phyloP scores from a whole-genome alignment of 2,329 filamentous ascomycete species.

The Pseudogymnoascus sp. region DNA sequence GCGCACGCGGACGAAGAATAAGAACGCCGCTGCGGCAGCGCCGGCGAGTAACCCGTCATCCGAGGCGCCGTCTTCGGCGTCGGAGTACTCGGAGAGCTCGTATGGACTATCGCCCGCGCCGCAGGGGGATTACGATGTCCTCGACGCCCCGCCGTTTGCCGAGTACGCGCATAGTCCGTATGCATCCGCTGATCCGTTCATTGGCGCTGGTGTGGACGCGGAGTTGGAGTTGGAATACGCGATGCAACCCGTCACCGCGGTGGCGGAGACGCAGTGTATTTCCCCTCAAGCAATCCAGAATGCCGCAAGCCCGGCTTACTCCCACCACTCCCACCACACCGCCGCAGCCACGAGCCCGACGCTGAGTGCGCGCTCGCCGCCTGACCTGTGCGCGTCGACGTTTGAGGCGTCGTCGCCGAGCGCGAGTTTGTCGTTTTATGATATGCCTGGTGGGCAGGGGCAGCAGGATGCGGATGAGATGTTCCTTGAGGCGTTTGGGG shows the following conservation, averaged over 20 bases:
- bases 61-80: slow-evolving; percentile 38
- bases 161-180: slow-evolving; percentile 29
- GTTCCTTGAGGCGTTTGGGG: slow-evolving; percentile 27
- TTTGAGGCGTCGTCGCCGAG: slow-evolving; percentile 42
- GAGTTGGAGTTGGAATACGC: slow-evolving; percentile 18
- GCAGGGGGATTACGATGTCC: slow-evolving; percentile 34
- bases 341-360: slow-evolving; percentile 26
- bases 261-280: slow-evolving; percentile 18
- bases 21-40: slow-evolving; percentile 18
- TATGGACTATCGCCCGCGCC: slow-evolving; percentile 42
- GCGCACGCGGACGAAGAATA: slow-evolving; percentile 47
- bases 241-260: not conserved
- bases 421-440: slow-evolving; percentile 24
- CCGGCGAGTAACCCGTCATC: not conserved
- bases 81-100: slow-evolving; percentile 49
- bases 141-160: slow-evolving; percentile 30
- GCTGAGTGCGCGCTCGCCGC: slow-evolving; percentile 47
- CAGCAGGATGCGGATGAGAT: slow-evolving; percentile 27
- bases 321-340: slow-evolving; percentile 16
- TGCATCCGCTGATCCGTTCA: slow-evolving; percentile 28
- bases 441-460: slow-evolving; percentile 13
- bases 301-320: slow-evolving; percentile 20
- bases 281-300: slow-evolving; percentile 25
- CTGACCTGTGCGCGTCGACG: slow-evolving; percentile 48
- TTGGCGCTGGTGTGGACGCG: slow-evolving; percentile 31